Conservation (phyloP, 2,329 filamentous ascomycete species). For the Colletotrichum lindemuthianum region DNA sequence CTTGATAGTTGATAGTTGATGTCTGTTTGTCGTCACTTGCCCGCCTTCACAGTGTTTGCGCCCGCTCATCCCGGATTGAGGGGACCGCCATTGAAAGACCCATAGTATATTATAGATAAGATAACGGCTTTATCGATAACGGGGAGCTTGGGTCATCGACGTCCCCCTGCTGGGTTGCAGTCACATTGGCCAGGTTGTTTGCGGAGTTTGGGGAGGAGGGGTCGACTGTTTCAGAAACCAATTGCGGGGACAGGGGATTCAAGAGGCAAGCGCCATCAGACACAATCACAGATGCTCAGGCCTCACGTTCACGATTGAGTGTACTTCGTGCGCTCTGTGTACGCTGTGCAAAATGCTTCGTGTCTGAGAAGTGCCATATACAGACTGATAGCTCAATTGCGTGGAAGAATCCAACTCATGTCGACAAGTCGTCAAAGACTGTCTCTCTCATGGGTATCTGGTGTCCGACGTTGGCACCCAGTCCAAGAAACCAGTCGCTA, state of each 20-base stretch:
- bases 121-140: not conserved
- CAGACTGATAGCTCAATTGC: too few species aligned
- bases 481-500: conserved; percentile 2
- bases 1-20: not conserved
- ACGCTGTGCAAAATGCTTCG: too few species aligned
- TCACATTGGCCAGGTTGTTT: not conserved
- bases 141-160: not conserved
- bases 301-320: too few species aligned
- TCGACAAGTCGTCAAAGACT: conserved; percentile 16
- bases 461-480: conserved; percentile 33
- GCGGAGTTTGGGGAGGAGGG: conserved; percentile 27
- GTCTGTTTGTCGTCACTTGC: conserved; percentile 18
- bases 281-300: too few species aligned
- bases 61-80: conserved; percentile 13
- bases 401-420: too few species aligned
- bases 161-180: too few species aligned
- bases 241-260: conserved; percentile 1
- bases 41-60: not conserved
- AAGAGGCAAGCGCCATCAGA: too few species aligned
- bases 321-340: too few species aligned
- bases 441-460: conserved; percentile 32
- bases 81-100: conserved; percentile 2
- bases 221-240: conserved; percentile 29
- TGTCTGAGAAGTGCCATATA: too few species aligned
- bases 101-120: conserved; percentile 29